Base-by-base conservation (phyloP, 2,329 filamentous ascomycete genomes). In the Epichloe elymi region DNA sequence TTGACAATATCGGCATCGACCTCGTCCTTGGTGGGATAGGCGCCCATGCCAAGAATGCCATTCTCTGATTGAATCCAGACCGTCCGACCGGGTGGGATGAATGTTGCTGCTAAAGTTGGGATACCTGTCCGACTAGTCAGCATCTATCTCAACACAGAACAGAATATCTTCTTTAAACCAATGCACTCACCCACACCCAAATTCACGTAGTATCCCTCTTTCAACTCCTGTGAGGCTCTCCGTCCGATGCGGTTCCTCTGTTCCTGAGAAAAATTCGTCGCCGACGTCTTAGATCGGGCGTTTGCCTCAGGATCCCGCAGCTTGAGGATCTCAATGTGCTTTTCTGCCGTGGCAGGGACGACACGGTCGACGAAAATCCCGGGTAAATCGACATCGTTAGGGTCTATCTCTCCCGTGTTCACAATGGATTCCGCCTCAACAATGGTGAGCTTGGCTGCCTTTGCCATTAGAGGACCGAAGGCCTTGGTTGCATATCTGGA, bases 1-100 rank as follows among this genome's bases (percentile, higher is more conserved):
- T 93, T 94, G 70, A 93, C 84, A 55, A 90, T 80, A 59, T 91
- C 86, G 11, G 85, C 71, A 62, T 93, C 88, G 46, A 88, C 78
- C 55, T 86, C 73, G 1, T 80, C 81, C 55, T 81, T 77, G 1
- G 79, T 81, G 0, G 88, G 87, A 65, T 93, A 91, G 1, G 85
- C 78, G 0, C 88, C 87, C 73, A 94, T 88, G 42, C 88, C 88
- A 1, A 94, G 67, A 52, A 94, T 85, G 11, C 88, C 88, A 65
- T 94, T 94, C 70, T 94, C 88, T 0, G 83, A 88, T 65, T 94
- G 88, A 42, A 94, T 77, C 79, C 87, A 88, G 33, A 95, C 88
- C 54, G 84, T 80, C 15, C 80, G 75, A 48, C 77, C 78, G 0
- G 77, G 65, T 1, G 85, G 80, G 6, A 94, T 69, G 64, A 86